A percentile compares a stretch with the other conserved stretches of the same genome.
These are phyloP conservation scores for Przewalskia tangutica DNA, from an alignment of 257 asterid species.

Conservation along the genomic window DNA sequence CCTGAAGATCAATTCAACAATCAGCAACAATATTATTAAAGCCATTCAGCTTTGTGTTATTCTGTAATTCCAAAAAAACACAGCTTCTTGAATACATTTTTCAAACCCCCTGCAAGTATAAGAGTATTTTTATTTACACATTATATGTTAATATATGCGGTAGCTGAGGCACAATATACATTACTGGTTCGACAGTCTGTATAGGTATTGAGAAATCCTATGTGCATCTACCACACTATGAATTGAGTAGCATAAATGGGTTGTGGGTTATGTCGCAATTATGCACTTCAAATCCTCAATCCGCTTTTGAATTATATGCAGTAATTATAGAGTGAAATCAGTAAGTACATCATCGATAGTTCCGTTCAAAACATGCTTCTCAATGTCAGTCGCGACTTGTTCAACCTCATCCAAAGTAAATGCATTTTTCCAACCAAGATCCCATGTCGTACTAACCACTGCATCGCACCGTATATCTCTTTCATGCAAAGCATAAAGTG, in stretches of 20 bases:
- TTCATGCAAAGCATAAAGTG: constrained; percentile 8
- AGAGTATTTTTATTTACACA: constrained; percentile 7
- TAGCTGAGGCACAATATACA: background rate
- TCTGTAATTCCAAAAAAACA: background rate
- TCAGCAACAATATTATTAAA: background rate
- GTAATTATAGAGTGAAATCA: constrained; percentile 6
- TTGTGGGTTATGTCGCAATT: background rate
- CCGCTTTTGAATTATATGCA: background rate
- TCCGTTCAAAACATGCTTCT: constrained; percentile 17
- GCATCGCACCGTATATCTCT: constrained; percentile 26
- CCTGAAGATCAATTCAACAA: background rate
- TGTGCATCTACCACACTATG: background rate
- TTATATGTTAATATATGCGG: background rate
- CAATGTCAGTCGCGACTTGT: constrained; percentile 18
- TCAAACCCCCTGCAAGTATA: background rate
- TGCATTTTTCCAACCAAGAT: constrained; percentile 30
- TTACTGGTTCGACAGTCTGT: background rate
- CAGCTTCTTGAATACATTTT: background rate
- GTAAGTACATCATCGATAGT: constrained; percentile 16
- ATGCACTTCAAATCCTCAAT: background rate
- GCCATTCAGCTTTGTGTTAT: background rate
- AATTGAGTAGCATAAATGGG: background rate
- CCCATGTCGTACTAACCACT: constrained; percentile 19
- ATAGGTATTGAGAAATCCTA: background rate
- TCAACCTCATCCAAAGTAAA: constrained; percentile 22